Evolutionary conservation across 805 yeast genomes (phyloP), one percentile per base, ranked within the genome.

Genomic region (Yarrowia keelungensis): DNA sequence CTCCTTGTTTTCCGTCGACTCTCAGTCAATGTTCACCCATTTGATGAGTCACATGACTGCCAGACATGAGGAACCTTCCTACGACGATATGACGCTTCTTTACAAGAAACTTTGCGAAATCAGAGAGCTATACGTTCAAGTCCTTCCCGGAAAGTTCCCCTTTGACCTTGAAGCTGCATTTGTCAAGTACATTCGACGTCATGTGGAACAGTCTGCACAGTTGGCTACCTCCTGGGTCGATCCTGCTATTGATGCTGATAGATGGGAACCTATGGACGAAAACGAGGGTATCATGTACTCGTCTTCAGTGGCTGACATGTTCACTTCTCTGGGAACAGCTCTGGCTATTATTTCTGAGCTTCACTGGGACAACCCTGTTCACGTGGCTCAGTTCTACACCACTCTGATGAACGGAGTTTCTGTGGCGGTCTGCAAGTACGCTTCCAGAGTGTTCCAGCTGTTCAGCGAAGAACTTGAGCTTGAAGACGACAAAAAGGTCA

Each of bases 241-340:
- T 15, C 81, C 84, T 36, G 87, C 94, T 0, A 74, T 91, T 4
- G 79, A 80, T 10, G 82, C 80, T 11, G 97, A 92, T 75, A 73
- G 74, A 1, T 87, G 88, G 75, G 79, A 81, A 64, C 86, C 88
- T 0, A 73, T 87, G 16, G 85, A 86, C 70, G 76, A 78, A 1
- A 79, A 76, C 0, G 74, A 74, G 0, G 81, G 70, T 0, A 68
- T 69, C n/a, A 64, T 76, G 67, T 72, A 82, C 73, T 87, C 91
- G 70, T 80, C 86, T 1, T 89, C 94, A 0, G 90, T 89, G 0
- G 75, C 84, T 26, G 95, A 90, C 75, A 82, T 89, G 14, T 89
- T 89, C 76, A 82, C 86, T 10, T 81, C 90, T 75, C 82, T 90
- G 43, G 83, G 84, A 69, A 87, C 87, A 67, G 83, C 86, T 12